Evolutionary conservation across 495 filamentous ascomycete species (phyloP).

Genomic region (Trichoderma gamsii): DNA sequence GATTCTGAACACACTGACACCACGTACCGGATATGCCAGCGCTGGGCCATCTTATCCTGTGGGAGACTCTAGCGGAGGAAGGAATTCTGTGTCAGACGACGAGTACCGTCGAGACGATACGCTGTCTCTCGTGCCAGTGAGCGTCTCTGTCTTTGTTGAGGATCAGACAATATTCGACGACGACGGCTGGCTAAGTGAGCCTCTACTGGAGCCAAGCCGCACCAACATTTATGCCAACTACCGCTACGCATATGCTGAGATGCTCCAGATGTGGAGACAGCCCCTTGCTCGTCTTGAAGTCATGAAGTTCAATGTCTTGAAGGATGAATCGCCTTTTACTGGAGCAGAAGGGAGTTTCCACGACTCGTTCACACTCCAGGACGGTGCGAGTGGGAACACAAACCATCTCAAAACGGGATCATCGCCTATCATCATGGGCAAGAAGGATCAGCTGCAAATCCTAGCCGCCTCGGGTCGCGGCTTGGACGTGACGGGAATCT

Average conservation of each 20-base stretch:
- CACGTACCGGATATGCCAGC: slow-evolving; percentile 28
- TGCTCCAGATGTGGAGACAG: slow-evolving; percentile 77
- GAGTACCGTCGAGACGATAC: slow-evolving; percentile 36
- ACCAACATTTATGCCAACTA: slow-evolving; percentile 60
- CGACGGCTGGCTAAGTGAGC: slow-evolving; percentile 59
- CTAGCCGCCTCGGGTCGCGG: slow-evolving; percentile 40
- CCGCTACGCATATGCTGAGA: slow-evolving; percentile 71
- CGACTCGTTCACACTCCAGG: slow-evolving; percentile 26
- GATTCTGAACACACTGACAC: slow-evolving; percentile 53
- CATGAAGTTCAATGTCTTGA: slow-evolving; percentile 70
- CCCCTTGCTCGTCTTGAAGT: slow-evolving; percentile 71
- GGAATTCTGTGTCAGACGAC: slow-evolving; percentile 44
- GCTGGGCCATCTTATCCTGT: slow-evolving; percentile 15
- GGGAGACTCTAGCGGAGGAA: slow-evolving; percentile 34
- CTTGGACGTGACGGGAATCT: slow-evolving; percentile 55
- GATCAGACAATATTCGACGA: slow-evolving; percentile 75
- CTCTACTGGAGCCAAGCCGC: slow-evolving; percentile 62
- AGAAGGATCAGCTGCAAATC: slow-evolving; percentile 38
- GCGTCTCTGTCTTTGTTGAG: slow-evolving; percentile 60
- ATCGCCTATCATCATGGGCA: slow-evolving; percentile 43
- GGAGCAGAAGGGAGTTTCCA: slow-evolving; percentile 26
- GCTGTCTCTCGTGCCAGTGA: slow-evolving; percentile 36
- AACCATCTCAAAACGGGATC: slow-evolving; percentile 22
- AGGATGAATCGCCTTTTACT: slow-evolving; percentile 31
- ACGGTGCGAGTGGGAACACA: slow-evolving; percentile 17